These are phyloP conservation scores for Solanum etuberosum DNA, from an alignment of 257 asterid species.

Conservation along the genomic window DNA sequence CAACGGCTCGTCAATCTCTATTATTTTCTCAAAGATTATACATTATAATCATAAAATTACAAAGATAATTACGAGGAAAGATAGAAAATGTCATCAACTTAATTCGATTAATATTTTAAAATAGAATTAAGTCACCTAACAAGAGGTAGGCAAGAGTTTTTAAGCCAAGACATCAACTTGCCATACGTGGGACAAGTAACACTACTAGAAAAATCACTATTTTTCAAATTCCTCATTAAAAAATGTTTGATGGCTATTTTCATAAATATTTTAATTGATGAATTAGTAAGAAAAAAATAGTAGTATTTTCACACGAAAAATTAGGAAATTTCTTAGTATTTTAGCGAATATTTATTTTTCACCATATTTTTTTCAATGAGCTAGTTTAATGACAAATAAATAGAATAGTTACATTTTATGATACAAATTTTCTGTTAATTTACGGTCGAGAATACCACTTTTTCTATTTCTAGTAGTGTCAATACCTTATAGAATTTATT, in stretches of 20 bases:
- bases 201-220: too few relatives aligned
- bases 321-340: too few relatives aligned
- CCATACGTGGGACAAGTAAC: neutral
- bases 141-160: neutral
- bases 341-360: neutral
- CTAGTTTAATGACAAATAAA: too few relatives aligned
- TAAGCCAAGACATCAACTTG: neutral
- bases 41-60: neutral
- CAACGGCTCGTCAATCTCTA: neutral
- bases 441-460: neutral
- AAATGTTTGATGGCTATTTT: too few relatives aligned
- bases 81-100: neutral
- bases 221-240: too few relatives aligned
- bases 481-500: neutral
- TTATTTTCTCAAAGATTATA: neutral
- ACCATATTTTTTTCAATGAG: too few relatives aligned
- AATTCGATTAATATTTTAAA: neutral
- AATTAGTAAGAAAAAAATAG: neutral
- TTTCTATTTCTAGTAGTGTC: neutral
- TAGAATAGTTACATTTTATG: too few relatives aligned
- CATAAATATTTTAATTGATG: too few relatives aligned
- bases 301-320: too few relatives aligned
- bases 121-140: neutral
- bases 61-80: neutral
- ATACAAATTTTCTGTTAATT: neutral